Evolutionary conservation across 2,329 filamentous ascomycete species (phyloP), one percentile per base, ranked within the genome.

Genomic region (Orbilia quercus): DNA sequence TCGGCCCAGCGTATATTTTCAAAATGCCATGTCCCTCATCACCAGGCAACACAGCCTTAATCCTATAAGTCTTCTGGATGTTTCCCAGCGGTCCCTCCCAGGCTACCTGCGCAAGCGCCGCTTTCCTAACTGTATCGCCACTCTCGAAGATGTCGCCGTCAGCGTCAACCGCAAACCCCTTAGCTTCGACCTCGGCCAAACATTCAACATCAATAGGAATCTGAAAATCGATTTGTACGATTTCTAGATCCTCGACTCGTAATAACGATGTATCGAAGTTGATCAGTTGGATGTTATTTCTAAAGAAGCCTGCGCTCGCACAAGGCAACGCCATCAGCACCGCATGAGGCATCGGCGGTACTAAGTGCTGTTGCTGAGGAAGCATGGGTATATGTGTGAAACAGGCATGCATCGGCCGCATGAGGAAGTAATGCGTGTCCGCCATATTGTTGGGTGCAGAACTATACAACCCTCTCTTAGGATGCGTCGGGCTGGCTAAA

Each of bases 71-170:
- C 81, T 99, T 99, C 76, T 90, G 84, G 14, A 92, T 92, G 76
- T 86, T 86, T 77, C 91, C 86, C 20, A 67, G 36, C 3, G 62
- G 62, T 5, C 70, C 70, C 55, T 78, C 77, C 95, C 95, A 99
- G 79, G 96, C 92, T 1, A 92, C 91, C 81, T 99, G 95, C 0
- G 92, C 89, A 20, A 99, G 84, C 1, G 92, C 94, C 60, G 90
- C 88, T 82, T 97, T 98, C 79, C 86, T 90, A 22, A 96, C 84
- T 23, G 90, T 83, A 12, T 98, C 94, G 34, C 95, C 93, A 76
- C 89, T 96, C 81, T 99, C 95, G 79, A 96, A 98, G 75, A 89
- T 86, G 80, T 99, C 95, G 1, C 95, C 96, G 79, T 99, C 95
- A 0, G 85, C 85, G 79, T 99, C 95, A 40, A 89, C 85, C 0